Evolutionary conservation across 495 filamentous ascomycete species (phyloP).

Genomic region (Penicillium goetzii): DNA sequence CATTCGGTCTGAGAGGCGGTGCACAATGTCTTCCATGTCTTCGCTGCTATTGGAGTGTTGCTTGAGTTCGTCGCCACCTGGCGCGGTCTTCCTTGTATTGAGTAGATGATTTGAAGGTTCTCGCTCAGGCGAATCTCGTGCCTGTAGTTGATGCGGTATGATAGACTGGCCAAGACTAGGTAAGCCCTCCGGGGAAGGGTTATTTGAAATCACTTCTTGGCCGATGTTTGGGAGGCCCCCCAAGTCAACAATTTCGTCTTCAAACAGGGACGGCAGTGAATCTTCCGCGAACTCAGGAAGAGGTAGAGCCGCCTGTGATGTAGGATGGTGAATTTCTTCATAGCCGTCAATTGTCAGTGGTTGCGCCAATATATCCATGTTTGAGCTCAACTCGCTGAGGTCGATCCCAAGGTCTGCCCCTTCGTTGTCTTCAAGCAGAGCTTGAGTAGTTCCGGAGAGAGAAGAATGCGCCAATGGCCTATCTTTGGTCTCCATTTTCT

Average conservation of each 20-base stretch:
- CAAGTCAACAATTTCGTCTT: not conserved
- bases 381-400: conserved; percentile 2
- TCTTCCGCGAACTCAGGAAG: not conserved
- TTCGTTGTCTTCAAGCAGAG: not conserved
- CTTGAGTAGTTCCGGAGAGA: not conserved
- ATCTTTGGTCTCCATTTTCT: conserved; percentile 12
- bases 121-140: not conserved
- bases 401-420: not conserved
- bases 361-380: conserved; percentile 8
- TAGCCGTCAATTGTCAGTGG: not conserved
- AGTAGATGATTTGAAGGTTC: not conserved
- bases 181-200: not conserved
- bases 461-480: not conserved
- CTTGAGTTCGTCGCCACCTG: not conserved
- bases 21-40: conserved; percentile 18
- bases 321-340: not conserved
- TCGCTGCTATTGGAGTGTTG: not conserved
- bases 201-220: not conserved
- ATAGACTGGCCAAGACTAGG: not conserved
- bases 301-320: not conserved
- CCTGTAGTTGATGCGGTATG: not conserved
- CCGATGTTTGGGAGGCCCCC: not conserved
- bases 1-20: conserved; percentile 8
- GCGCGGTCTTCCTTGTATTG: not conserved
- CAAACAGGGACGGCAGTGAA: not conserved